Evolutionary conservation across 1,284 basidiomycete genomes (phyloP).

Genomic region (Ceratobasidium sp.): DNA sequence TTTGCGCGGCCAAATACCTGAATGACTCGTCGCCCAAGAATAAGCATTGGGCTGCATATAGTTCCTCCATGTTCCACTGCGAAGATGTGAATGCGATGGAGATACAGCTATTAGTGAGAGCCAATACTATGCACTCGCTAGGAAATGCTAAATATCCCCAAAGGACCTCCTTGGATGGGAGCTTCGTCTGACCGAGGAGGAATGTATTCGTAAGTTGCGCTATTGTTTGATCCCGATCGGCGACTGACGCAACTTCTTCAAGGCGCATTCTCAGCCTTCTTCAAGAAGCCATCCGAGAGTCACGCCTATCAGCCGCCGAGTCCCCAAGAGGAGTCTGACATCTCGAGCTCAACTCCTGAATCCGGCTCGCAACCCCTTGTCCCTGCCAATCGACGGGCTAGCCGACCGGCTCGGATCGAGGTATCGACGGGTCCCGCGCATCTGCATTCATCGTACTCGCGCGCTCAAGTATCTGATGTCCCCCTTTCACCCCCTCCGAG

Average conservation of each 20-base stretch:
- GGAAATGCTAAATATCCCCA: neutral
- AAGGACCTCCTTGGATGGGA: constrained; percentile 28
- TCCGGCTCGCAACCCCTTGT: neutral
- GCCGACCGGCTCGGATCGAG: constrained; percentile 28
- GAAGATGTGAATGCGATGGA: constrained; percentile 31
- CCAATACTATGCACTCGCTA: neutral
- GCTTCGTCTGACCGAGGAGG: constrained; percentile 27
- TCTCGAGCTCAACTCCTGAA: neutral
- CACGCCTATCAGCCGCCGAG: neutral
- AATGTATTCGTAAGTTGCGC: constrained; percentile 4
- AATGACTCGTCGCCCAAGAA: constrained; percentile 97
- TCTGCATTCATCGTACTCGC: constrained; percentile 19
- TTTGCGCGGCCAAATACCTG: constrained; percentile 96
- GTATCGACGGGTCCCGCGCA: constrained; percentile 8
- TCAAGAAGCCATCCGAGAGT: constrained; percentile 1
- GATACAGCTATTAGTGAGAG: constrained; percentile 13
- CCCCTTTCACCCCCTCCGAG: constrained; percentile 27
- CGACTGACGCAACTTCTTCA: neutral
- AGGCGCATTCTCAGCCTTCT: constrained; percentile 30
- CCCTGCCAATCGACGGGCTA: constrained; percentile 11
- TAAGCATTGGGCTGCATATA: constrained; percentile 86
- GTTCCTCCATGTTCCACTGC: constrained; percentile 9
- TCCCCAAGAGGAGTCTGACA: constrained; percentile 10
- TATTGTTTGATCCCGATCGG: neutral
- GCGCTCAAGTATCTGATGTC: neutral